These are phyloP conservation scores for Cutaneotrichosporon cutaneum DNA, from an alignment of 1,284 basidiomycete species.

Conservation along the genomic window DNA sequence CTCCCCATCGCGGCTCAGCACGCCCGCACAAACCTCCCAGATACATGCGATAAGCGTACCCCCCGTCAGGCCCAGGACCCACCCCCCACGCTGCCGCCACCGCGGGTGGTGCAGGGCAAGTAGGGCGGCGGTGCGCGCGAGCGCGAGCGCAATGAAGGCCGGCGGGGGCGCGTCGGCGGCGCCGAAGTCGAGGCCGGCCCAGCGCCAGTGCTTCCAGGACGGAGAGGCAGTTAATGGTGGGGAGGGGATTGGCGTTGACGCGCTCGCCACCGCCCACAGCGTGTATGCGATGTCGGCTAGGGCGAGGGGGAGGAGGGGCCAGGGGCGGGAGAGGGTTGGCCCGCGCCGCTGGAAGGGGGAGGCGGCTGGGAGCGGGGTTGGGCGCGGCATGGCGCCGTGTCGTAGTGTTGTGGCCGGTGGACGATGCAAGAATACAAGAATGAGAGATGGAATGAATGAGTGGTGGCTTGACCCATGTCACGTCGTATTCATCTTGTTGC, in stretches of 20 bases:
- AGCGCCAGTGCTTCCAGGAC: background rate
- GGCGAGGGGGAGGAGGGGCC: conserved; percentile 15
- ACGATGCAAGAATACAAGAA: too few species aligned
- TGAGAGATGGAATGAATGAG: background rate
- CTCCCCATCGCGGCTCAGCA: background rate
- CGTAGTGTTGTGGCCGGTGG: background rate
- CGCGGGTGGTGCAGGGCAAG: conserved; percentile 2
- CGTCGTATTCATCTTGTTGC: background rate
- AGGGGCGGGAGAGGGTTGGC: conserved; percentile 12
- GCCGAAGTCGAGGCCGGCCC: background rate
- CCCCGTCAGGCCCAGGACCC: conserved; percentile 9
- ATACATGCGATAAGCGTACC: conserved; percentile 12
- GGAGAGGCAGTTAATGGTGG: background rate
- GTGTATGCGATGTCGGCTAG: conserved; percentile 13
- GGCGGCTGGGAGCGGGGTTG: background rate
- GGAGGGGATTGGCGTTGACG: background rate
- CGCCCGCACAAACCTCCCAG: conserved; percentile 15
- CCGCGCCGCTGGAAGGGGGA: background rate
- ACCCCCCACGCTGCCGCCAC: conserved; percentile 18
- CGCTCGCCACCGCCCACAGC: background rate
- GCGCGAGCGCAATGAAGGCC: conserved; percentile 2
- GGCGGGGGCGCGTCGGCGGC: background rate
- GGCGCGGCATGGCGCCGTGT: background rate
- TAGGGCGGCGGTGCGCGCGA: conserved; percentile 5
- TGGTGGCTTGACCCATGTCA: background rate